phyloP scores from a whole-genome alignment of 306 rosid species.

The Casuarina cunninghamiana region DNA sequence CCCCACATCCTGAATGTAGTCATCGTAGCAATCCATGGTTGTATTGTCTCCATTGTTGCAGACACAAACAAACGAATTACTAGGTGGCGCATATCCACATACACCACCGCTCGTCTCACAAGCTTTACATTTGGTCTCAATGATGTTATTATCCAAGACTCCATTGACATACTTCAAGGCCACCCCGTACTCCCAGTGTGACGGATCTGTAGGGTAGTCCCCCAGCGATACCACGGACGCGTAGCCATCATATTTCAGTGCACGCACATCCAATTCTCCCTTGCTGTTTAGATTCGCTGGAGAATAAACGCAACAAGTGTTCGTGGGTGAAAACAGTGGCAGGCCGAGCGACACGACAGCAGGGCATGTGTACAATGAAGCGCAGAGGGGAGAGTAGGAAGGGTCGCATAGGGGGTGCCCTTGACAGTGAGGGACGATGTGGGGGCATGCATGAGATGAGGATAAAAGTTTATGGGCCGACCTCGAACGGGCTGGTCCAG shows the following conservation, averaged over 20 bases:
- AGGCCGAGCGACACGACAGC: slow-evolving; percentile 43
- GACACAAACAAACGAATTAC: slow-evolving; percentile 51
- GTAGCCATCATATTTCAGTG: slow-evolving; percentile 41
- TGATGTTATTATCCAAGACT: slow-evolving; percentile 35
- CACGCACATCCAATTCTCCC: slow-evolving; percentile 45
- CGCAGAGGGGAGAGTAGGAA: slow-evolving; percentile 54
- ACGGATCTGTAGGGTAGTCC: slow-evolving; percentile 52
- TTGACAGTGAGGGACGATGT: slow-evolving; percentile 29
- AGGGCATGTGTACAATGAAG: slow-evolving; percentile 60
- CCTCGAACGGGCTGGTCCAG: slow-evolving; percentile 60
- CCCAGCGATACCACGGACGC: slow-evolving; percentile 51
- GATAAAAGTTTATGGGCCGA: slow-evolving; percentile 60
- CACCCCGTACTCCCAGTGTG: slow-evolving; percentile 59
- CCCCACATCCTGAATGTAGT: slow-evolving; percentile 24
- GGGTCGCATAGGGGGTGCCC: slow-evolving; percentile 43
- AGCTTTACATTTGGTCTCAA: slow-evolving; percentile 38
- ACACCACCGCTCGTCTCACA: slow-evolving; percentile 67
- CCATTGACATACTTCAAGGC: slow-evolving; percentile 46
- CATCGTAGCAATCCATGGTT: slow-evolving; percentile 46
- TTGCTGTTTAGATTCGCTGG: slow-evolving; percentile 50
- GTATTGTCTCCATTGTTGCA: slow-evolving; percentile 55
- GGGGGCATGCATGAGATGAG: slow-evolving; percentile 56
- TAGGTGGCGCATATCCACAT: slow-evolving; percentile 51
- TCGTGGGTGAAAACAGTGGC: slow-evolving; percentile 52
- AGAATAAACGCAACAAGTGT: slow-evolving; percentile 65